phyloP scores from a whole-genome alignment of 177 flowering plant species.

The Vitis hybrid region DNA sequence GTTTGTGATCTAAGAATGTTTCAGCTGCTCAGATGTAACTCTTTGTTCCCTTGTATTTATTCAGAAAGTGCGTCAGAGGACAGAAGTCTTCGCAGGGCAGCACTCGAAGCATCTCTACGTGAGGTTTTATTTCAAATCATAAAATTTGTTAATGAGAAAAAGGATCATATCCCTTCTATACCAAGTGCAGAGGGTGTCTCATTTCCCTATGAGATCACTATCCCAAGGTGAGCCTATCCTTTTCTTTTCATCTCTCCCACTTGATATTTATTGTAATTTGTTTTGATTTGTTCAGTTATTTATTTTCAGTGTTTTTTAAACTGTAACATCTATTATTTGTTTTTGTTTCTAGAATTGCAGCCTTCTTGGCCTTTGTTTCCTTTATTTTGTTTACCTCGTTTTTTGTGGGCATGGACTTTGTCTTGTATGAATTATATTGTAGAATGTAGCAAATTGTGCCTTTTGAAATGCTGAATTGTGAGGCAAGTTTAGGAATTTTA shows the following conservation, averaged over 20 bases:
- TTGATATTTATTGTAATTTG: not conserved
- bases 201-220: conserved; percentile 88
- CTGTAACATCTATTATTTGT: no score
- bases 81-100: conserved; percentile 61
- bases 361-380: no score
- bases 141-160: conserved; percentile 94
- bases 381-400: no score
- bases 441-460: no score
- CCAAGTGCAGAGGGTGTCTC: conserved; percentile 66
- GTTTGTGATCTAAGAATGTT: not conserved
- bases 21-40: not conserved
- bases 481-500: no score
- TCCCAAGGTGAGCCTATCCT: conserved; percentile 60
- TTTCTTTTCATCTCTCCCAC: not conserved
- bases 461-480: no score
- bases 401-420: no score
- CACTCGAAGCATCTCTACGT: conserved; percentile 77
- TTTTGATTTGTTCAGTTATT: no score
- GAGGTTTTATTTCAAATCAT: conserved; percentile 91
- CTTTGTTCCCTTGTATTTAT: conserved; percentile 1
- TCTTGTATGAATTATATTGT: no score
- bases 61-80: conserved; percentile 69
- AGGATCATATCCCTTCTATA: conserved; percentile 90
- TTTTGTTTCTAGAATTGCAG: no score
- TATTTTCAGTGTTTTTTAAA: no score